Conservation (phyloP, 345 rosid species). For the Syzygium grande region DNA sequence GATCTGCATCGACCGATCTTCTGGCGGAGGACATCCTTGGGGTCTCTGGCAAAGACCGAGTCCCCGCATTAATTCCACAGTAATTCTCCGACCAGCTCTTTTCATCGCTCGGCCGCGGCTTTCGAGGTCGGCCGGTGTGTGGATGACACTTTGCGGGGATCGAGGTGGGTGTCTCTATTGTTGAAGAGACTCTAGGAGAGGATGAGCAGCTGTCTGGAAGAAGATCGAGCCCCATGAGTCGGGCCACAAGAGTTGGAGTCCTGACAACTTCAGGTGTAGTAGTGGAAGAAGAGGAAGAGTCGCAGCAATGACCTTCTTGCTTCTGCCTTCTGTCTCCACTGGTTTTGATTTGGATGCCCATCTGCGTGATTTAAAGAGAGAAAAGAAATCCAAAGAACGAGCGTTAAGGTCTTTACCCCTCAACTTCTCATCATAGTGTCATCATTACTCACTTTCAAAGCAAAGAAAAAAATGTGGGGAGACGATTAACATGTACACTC, state of each 20-base stretch:
- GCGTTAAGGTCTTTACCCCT: not conserved
- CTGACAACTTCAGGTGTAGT: constrained; percentile 55
- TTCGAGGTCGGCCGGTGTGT: constrained; percentile 5
- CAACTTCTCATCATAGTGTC: constrained; percentile 3
- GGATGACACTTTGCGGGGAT: constrained; percentile 3
- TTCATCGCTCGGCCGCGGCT: not conserved
- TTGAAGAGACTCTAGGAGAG: constrained; percentile 40
- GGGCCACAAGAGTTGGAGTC: constrained; percentile 79
- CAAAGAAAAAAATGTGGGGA: not conserved
- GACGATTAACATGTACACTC: constrained; percentile 11
- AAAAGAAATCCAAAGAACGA: not conserved
- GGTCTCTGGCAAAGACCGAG: constrained; percentile 76
- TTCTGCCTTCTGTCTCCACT: constrained; percentile 18
- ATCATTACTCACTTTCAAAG: constrained; percentile 1
- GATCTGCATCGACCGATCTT: constrained; percentile 53
- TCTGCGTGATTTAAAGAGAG: constrained; percentile 19
- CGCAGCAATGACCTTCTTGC: constrained; percentile 10
- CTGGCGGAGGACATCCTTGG: constrained; percentile 76
- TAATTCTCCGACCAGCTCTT: constrained; percentile 6
- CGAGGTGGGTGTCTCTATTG: constrained; percentile 11
- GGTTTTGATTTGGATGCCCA: constrained; percentile 73
- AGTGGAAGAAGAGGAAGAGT: constrained; percentile 45
- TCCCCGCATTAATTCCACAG: constrained; percentile 15
- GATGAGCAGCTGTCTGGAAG: constrained; percentile 42
- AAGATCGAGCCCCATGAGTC: constrained; percentile 94